Base-by-base conservation (phyloP, 495 filamentous ascomycete genomes). In the Trichoderma gamsii region DNA sequence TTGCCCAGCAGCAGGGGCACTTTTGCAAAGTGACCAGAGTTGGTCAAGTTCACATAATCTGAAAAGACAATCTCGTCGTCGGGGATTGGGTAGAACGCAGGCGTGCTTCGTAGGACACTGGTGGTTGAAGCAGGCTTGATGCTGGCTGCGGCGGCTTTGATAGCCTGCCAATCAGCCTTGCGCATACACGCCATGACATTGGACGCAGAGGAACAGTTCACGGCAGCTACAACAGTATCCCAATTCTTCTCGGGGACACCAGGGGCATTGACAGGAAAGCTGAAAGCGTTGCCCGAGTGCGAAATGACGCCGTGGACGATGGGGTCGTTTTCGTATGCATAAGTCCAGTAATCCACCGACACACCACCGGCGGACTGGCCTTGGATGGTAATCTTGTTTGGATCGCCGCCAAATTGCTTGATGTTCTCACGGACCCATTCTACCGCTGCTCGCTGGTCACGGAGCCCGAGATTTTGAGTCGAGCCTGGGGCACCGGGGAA, bases 391-490 rank as follows among this genome's bases (percentile, higher is more conserved):
- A 89, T 87, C 16, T 77, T 77, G 0, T 70, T 44, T 1, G 84
- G 77, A 69, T 89, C 83, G 32, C 87, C 87, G 43, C 87, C 87
- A 69, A 90, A 90, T 11, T 74, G 79, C 68, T 73, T 78, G 56
- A 89, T 86, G 73, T 89, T 88, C 59, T 81, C 77, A 4, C 79
- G 76, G 0, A 88, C 75, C 80, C 84, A 87, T 32, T 84, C 80
- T 46, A 87, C 74, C 5, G 86, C 90, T 23, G 86, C 73, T 0
- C 86, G 81, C 70, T 90, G 88, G 72, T 92, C 90, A 44, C 82
- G 79, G 18, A 91, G 78, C 0, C 84, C 90, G 4, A 85, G 80
- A 68, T 92, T 93, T 66, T 78, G 74, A n/a, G 70, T 66, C 6
- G 79, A 67, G 3, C 74, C 78, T 1, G 69, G 72, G 25, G 75